phyloP scores from a whole-genome alignment of 2,329 filamentous ascomycete genomes.

The Calonectria hawksworthii region DNA sequence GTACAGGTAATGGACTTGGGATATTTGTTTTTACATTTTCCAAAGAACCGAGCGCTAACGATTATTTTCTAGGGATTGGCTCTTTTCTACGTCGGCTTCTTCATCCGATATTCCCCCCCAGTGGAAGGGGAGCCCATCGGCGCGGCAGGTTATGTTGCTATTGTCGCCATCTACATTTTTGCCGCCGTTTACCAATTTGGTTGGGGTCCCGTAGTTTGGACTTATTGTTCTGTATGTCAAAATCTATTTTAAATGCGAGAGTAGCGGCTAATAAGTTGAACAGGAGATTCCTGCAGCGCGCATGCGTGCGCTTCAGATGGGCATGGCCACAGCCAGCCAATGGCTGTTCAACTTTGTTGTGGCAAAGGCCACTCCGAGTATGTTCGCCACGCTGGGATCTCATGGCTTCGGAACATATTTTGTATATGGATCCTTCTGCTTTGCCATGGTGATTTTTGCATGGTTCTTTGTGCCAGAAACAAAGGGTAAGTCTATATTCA shows the following conservation, averaged over 20 bases:
- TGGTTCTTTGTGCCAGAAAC: constrained; percentile 24
- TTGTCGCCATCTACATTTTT: constrained; percentile 25
- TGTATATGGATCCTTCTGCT: constrained; percentile 28
- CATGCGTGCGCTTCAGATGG: constrained; percentile 31
- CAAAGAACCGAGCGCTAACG: neutral
- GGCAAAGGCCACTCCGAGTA: constrained; percentile 22
- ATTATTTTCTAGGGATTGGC: constrained; percentile 10
- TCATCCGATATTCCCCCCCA: constrained; percentile 25
- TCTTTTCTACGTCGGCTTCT: constrained; percentile 29
- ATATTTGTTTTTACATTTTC: too few relatives aligned
- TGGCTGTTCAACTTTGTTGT: constrained; percentile 35
- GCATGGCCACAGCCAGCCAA: constrained; percentile 29
- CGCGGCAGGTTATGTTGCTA: constrained; percentile 23
- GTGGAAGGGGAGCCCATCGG: neutral
- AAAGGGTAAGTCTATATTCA: constrained; percentile 1
- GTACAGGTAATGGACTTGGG: constrained; percentile 16
- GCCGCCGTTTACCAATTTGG: constrained; percentile 20
- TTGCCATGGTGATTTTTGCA: constrained; percentile 23
- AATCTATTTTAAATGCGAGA: neutral
- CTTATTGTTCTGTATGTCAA: constrained; percentile 14
- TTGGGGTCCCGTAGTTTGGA: constrained; percentile 27
- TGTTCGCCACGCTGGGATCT: constrained; percentile 25
- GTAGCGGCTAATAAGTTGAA: neutral
- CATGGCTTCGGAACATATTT: constrained; percentile 32
- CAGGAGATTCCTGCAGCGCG: constrained; percentile 27